Evolutionary conservation across 2,329 filamentous ascomycete species (phyloP).

Genomic region (Teratosphaeria viscida): DNA sequence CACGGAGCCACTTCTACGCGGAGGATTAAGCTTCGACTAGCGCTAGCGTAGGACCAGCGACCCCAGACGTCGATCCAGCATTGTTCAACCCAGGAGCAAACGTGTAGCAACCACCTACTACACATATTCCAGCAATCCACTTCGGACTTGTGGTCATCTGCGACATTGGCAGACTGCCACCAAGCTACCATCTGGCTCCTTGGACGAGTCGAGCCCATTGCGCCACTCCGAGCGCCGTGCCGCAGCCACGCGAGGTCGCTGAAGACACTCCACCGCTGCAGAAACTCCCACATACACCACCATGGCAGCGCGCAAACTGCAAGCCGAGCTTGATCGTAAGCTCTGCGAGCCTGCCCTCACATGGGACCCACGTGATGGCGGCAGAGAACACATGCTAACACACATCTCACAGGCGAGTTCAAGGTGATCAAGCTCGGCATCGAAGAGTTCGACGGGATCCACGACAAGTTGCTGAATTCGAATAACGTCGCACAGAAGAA

Average conservation of each 20-base stretch:
- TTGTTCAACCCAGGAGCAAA: background rate
- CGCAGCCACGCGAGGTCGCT: background rate
- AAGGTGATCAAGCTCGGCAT: constrained; percentile 96
- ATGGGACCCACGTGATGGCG: background rate
- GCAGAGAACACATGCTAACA: background rate
- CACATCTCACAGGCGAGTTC: constrained; percentile 43
- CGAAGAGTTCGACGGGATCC: constrained; percentile 81
- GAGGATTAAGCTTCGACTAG: background rate
- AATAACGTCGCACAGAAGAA: constrained; percentile 94
- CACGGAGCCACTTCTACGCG: background rate
- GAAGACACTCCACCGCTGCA: background rate
- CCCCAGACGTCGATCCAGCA: background rate
- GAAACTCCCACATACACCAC: constrained; percentile 18
- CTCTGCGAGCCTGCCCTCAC: background rate
- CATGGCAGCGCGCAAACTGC: constrained; percentile 93
- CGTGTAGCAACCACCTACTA: background rate
- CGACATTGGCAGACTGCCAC: background rate
- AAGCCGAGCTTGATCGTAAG: constrained; percentile 97
- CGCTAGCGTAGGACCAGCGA: background rate
- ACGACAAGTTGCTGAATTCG: constrained; percentile 94
- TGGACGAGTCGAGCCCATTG: background rate
- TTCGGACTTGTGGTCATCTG: background rate
- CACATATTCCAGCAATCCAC: background rate
- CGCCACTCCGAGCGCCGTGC: background rate
- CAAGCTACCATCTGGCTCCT: background rate